Base-by-base conservation (phyloP, 345 rosid species). In the Eucalyptus cloeziana region DNA sequence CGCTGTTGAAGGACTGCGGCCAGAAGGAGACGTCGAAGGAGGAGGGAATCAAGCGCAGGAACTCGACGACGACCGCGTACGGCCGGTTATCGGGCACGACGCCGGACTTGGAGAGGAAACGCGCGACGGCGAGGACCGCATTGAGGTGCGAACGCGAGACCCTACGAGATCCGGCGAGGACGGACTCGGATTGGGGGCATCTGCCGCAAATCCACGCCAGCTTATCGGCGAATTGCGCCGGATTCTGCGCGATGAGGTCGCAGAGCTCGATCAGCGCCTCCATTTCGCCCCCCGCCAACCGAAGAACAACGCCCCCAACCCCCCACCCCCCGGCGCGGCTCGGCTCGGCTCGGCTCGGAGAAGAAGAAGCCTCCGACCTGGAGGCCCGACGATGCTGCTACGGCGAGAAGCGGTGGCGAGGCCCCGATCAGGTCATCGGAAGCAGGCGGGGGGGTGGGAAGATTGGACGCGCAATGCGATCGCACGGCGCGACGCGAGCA, bases 171-270 rank as follows among this genome's bases (percentile, higher is more conserved):
- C 94, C 98, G 80, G 92, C 90, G 67, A 87, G 92, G 31, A 96
- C 89, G 88, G 92, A 87, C 86, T 94, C 99, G 62, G 96, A 94
- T 88, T 93, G 99, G 40, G 99, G 99, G 88, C 99, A 97, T 11
- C 98, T 95, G 86, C 94, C 95, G 93, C 99, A 98, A 89, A 98
- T 93, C 99, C 99, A 97, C 71, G 94, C 92, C 69, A 98, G 89
- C 76, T 97, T 97, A 40, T 98, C 98, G 24, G 95, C 91, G 93
- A 97, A 98, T 87, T 95, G 99, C 87, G 90, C 91, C 88, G 99
- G 99, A 52, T 95, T 95, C 44, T 92, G 92, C 27, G 99, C 94
- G 62, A 95, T 92, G 69, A 98, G 93, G 92, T 98, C 99, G 91
- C 97, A 95, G 25, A 98, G 95, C 93, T 96, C 97, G 90, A 94